These are phyloP conservation scores for Pisolithus marmoratus DNA, from an alignment of 768 basidiomycete species.

Conservation along the genomic window DNA sequence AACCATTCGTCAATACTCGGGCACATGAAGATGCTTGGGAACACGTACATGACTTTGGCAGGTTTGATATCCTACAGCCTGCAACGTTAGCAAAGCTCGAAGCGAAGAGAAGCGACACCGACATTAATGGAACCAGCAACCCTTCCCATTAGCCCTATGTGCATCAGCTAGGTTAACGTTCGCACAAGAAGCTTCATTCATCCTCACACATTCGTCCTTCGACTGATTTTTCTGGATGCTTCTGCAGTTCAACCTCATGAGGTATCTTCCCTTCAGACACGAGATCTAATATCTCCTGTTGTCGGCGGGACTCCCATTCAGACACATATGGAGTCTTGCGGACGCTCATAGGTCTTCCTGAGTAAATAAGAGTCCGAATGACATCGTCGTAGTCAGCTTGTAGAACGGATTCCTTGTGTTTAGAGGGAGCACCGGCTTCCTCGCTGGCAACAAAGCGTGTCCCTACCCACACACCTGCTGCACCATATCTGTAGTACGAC, in stretches of 20 bases:
- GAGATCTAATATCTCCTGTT: conserved; percentile 52
- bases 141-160: conserved; percentile 70
- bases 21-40: not conserved
- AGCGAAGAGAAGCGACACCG: conserved; percentile 14
- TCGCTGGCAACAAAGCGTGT: conserved; percentile 81
- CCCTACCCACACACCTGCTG: conserved; percentile 83
- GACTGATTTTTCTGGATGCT: conserved; percentile 60
- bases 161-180: conserved; percentile 2
- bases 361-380: conserved; percentile 65
- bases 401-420: conserved; percentile 63
- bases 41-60: conserved; percentile 74
- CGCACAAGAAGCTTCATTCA: not conserved
- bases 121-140: conserved; percentile 68
- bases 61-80: conserved; percentile 64
- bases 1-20: conserved; percentile 5
- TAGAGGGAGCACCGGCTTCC: conserved; percentile 74
- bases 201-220: conserved; percentile 55
- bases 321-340: conserved; percentile 72
- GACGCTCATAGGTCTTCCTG: conserved; percentile 79
- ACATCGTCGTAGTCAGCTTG: conserved; percentile 74
- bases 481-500: conserved; percentile 54
- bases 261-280: conserved; percentile 65
- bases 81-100: conserved; percentile 2
- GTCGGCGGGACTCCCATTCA: conserved; percentile 66
- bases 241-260: conserved; percentile 65